These are phyloP conservation scores for Acidomyces sp. DNA, from an alignment of 495 filamentous ascomycete genomes.

Conservation along the genomic window DNA sequence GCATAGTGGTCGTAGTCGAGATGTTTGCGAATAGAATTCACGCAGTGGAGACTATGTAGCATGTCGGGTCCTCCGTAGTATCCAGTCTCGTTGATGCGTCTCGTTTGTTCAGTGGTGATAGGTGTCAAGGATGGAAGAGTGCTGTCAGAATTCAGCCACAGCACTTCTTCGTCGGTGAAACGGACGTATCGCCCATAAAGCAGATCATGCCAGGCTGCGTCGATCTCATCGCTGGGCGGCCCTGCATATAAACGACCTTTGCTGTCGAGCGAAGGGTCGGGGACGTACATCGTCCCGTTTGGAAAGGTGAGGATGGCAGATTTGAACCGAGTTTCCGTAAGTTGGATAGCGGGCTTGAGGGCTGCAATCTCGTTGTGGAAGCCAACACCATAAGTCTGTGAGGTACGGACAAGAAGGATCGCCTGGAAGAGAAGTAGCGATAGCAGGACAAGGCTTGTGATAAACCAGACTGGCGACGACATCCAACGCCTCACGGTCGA, in stretches of 20 bases:
- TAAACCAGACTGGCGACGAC: no score
- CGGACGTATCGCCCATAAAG: constrained; percentile 9
- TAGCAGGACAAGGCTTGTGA: no score
- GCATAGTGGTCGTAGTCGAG: constrained; percentile 3
- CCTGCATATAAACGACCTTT: constrained; percentile 4
- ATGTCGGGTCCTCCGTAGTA: constrained; percentile 11
- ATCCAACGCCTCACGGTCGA: no score
- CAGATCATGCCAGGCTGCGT: constrained; percentile 9
- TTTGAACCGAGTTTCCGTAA: constrained; percentile 1
- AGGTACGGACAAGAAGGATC: neutral
- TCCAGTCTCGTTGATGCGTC: neutral
- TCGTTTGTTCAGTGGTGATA: neutral
- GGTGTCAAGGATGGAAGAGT: neutral
- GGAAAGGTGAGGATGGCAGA: constrained; percentile 1
- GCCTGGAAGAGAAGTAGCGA: no score
- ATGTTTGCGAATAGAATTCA: constrained; percentile 4
- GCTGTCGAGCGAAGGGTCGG: constrained; percentile 2
- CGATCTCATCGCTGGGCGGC: neutral
- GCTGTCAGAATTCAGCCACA: neutral
- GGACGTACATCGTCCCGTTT: constrained; percentile 3
- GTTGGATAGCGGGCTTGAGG: constrained; percentile 5
- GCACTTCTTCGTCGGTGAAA: constrained; percentile 1
- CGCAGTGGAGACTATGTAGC: constrained; percentile 10
- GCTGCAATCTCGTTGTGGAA: no score
- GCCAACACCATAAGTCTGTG: no score